Base-by-base conservation (phyloP, 2,329 filamentous ascomycete genomes). In the Xylaria sp. region DNA sequence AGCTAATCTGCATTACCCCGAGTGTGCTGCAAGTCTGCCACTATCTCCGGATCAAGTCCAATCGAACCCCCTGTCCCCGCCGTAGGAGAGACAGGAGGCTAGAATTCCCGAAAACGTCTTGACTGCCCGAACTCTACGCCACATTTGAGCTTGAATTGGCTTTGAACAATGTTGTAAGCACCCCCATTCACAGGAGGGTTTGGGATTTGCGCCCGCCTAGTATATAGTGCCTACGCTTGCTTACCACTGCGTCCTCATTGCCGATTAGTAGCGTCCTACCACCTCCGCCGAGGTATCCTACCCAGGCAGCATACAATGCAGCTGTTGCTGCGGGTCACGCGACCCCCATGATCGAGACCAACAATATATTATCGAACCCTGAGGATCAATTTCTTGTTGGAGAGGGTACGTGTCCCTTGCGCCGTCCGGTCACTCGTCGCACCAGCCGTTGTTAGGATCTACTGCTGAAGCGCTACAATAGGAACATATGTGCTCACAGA, bases 341-440 rank as follows among this genome's bases (percentile, higher is more conserved):
- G 54, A 83, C 87, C 38, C 89, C 91, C 38, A 87, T 96, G 77
- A 90, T 97, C 73, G 95, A 99, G 83, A 97, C 94, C 57, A 96
- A 95, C 78, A 99, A 98, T 75, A 90, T 88, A 40, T 81, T 99
- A 65, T 87, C 87, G 60, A 90, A 91, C 71, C 94, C 91, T 23
- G 94, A 97, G 71, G 92, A 92, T 78, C 92, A 96, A 75, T 89
- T 99, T 69, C 88, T 97, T 45, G 93, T 94, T 50, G 95, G 94
- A 77, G 95, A 99, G 87, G 95, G 93, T 92, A 71, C 19, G 70
- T 43, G 38, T 28, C 19, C 38, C 35, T 25, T 11, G 23, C 19
- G 31, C 19, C 25, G 25, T 33, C 33, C 37, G 17, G 19, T 38
- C 28, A 6, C 17, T 45, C 47, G 47, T 19, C 9, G n/a, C 2